Evolutionary conservation across 148 eudicot genomes (phyloP).

Genomic region (Beta vulgaris): DNA sequence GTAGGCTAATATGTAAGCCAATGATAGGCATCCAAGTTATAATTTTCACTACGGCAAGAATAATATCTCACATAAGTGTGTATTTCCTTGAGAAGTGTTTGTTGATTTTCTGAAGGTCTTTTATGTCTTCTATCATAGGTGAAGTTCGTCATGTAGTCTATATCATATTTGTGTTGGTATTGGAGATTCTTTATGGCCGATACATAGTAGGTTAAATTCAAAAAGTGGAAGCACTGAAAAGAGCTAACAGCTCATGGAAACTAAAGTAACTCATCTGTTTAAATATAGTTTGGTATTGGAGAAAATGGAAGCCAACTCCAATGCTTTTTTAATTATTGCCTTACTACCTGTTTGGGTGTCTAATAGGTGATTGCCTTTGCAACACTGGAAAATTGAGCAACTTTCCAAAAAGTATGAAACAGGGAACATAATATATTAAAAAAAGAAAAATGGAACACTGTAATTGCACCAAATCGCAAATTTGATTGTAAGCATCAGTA

Average conservation of each 20-base stretch:
- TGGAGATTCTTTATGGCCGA: not conserved
- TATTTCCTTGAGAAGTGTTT: not conserved
- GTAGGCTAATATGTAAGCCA: not conserved
- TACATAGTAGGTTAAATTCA: not conserved
- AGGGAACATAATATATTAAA: not conserved
- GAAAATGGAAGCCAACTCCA: not conserved
- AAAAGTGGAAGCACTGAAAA: not conserved
- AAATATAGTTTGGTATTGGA: not conserved
- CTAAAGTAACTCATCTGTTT: not conserved
- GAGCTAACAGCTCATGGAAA: not conserved
- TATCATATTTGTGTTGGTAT: no score
- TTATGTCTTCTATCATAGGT: not conserved
- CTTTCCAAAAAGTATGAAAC: not conserved
- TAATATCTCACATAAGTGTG: not conserved
- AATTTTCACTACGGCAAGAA: not conserved
- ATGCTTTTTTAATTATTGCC: not conserved
- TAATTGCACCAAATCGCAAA: not conserved
- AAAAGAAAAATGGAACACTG: not conserved
- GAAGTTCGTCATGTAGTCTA: not conserved
- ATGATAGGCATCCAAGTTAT: not conserved
- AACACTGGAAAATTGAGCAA: not conserved
- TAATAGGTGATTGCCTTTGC: not conserved
- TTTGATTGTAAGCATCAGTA: not conserved
- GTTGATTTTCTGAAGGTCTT: not conserved
- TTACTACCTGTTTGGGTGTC: not conserved